These are phyloP conservation scores for Amanita muscaria DNA, from an alignment of 768 basidiomycete genomes.

Conservation along the genomic window DNA sequence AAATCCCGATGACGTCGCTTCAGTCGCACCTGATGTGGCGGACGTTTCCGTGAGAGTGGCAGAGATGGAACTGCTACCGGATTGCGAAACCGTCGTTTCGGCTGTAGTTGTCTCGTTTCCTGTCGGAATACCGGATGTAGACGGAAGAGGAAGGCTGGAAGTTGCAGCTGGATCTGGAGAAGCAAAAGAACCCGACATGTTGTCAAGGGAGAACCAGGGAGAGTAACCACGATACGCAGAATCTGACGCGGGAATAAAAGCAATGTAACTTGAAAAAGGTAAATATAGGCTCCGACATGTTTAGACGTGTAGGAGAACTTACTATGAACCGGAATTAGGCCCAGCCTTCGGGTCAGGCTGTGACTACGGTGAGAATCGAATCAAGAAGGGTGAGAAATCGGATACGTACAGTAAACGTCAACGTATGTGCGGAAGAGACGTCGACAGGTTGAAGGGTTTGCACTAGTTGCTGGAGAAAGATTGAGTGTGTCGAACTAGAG, in stretches of 20 bases:
- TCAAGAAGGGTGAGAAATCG: neutral
- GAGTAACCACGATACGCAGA: neutral
- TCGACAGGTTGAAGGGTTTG: constrained; percentile 5
- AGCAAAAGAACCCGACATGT: constrained; percentile 6
- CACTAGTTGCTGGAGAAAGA: constrained; percentile 3
- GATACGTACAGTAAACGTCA: constrained; percentile 3
- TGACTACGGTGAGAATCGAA: neutral
- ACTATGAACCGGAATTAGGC: constrained; percentile 6
- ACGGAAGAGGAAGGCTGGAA: neutral
- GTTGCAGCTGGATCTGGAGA: constrained; percentile 4
- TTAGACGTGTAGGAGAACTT: neutral
- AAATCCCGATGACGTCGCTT: constrained; percentile 1
- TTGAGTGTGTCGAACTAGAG: neutral
- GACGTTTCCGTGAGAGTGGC: neutral
- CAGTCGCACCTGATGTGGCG: neutral
- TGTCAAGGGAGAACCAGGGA: constrained; percentile 3
- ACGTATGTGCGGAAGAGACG: neutral
- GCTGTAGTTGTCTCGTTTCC: neutral
- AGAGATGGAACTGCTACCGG: neutral
- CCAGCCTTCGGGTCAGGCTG: constrained; percentile 6
- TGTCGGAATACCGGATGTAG: neutral
- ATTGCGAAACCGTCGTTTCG: neutral
- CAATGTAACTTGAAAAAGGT: constrained; percentile 2
- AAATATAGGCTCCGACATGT: neutral
- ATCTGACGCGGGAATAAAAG: neutral